A percentile compares a stretch with the other conserved stretches of the same genome.
Evolutionary conservation across 2,329 filamentous ascomycete species (phyloP).

Genomic region (Trichoderma cornu-damae): DNA sequence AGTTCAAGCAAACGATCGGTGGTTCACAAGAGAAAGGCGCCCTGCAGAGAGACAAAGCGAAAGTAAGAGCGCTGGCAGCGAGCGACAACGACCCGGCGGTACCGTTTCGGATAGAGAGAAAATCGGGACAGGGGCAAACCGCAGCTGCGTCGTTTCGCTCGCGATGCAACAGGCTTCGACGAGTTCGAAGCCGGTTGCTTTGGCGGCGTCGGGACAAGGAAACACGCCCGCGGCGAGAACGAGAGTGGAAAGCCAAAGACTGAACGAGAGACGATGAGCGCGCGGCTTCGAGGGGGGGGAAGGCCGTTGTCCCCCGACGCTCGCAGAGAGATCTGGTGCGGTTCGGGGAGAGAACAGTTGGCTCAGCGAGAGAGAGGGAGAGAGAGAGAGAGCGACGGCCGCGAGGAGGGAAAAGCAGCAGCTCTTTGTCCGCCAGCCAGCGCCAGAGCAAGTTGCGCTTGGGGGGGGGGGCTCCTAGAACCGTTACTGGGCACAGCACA

Average conservation of each 20-base stretch:
- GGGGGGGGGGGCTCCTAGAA: constrained; percentile 8
- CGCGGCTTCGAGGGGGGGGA: background rate
- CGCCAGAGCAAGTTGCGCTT: constrained; percentile 4
- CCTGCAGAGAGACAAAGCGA: constrained; percentile 5
- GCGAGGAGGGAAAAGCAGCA: background rate
- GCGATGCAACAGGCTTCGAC: background rate
- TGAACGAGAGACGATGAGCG: constrained; percentile 19
- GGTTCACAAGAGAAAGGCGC: background rate
- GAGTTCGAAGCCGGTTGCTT: background rate
- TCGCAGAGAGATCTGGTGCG: constrained; percentile 12
- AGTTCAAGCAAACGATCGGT: background rate
- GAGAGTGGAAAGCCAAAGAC: constrained; percentile 4
- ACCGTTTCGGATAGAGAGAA: constrained; percentile 17
- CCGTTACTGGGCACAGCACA: no score
- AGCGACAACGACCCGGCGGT: constrained; percentile 17
- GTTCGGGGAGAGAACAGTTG: constrained; percentile 13
- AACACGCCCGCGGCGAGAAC: constrained; percentile 7
- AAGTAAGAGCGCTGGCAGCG: constrained; percentile 10
- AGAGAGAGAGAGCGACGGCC: no score
- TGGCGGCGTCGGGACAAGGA: background rate
- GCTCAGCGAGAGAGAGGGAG: constrained; percentile 7
- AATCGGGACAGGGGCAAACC: background rate
- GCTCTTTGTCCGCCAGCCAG: background rate
- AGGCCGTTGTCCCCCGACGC: constrained; percentile 1
- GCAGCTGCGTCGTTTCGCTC: background rate